Conservation (phyloP, 805 yeast genomes). For the Jamesozyma hellenica region DNA sequence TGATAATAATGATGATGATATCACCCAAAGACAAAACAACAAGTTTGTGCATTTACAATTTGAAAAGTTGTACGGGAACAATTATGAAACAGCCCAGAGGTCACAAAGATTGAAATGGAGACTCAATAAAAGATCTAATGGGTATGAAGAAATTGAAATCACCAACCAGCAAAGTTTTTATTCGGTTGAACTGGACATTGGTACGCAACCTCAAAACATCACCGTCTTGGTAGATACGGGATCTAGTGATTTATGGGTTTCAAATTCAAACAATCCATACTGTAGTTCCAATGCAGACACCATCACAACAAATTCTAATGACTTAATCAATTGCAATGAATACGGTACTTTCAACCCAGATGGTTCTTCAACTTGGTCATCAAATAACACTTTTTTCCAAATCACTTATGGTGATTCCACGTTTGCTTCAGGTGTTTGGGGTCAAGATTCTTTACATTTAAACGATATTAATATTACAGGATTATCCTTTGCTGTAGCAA, state of each 20-base stretch:
- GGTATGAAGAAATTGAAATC: constrained; percentile 27
- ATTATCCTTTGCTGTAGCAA: constrained; percentile 68
- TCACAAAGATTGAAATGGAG: constrained; percentile 4
- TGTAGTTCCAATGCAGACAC: constrained; percentile 19
- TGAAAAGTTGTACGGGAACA: constrained; percentile 19
- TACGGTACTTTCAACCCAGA: constrained; percentile 30
- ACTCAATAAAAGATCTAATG: constrained; percentile 23
- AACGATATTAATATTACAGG: constrained; percentile 40
- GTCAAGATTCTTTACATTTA: constrained; percentile 46
- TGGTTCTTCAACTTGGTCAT: constrained; percentile 17
- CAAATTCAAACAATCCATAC: constrained; percentile 39
- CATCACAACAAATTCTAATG: constrained; percentile 2
- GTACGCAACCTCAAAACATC: constrained; percentile 46
- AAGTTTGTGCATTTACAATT: constrained; percentile 13
- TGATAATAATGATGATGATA: no score
- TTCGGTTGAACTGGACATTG: constrained; percentile 38
- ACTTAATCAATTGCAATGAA: constrained; percentile 30
- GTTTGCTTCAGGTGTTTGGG: constrained; percentile 36
- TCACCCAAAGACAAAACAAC: no score
- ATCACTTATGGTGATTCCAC: constrained; percentile 47
- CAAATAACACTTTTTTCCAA: constrained; percentile 30
- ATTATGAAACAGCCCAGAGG: constrained; percentile 4
- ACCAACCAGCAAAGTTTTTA: constrained; percentile 37
- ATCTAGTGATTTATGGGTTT: constrained; percentile 55
- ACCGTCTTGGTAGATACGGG: constrained; percentile 61